These are phyloP conservation scores for Auriscalpium microsporum DNA, from an alignment of 768 basidiomycete species.

Conservation along the genomic window DNA sequence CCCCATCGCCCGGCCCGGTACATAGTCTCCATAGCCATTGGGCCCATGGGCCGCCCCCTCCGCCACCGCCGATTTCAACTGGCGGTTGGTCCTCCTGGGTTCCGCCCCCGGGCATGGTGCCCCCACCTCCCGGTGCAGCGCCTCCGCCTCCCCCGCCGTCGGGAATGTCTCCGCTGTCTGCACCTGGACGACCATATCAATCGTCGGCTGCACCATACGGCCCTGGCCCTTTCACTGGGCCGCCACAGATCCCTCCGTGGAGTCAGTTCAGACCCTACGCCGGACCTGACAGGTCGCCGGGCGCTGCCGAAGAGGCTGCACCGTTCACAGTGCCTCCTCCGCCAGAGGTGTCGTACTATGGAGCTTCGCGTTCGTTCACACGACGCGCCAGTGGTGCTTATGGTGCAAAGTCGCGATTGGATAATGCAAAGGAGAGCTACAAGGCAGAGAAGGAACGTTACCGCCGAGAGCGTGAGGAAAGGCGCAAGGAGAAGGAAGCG, in stretches of 20 bases:
- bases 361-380: slow-evolving; percentile 2
- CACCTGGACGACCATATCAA: neutral
- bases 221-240: neutral
- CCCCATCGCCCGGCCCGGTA: no score
- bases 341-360: slow-evolving; percentile 14
- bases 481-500: slow-evolving; percentile 9
- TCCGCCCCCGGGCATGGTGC: neutral
- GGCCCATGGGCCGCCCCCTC: no score
- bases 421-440: slow-evolving; percentile 59
- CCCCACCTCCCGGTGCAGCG: neutral
- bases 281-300: neutral
- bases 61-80: neutral
- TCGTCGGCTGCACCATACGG: neutral
- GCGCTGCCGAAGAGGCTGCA: neutral
- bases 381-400: neutral
- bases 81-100: neutral
- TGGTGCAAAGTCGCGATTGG: slow-evolving; percentile 30
- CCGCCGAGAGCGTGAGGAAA: slow-evolving; percentile 46
- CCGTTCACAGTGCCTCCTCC: neutral
- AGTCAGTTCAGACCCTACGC: slow-evolving; percentile 12
- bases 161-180: neutral
- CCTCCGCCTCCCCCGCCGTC: neutral
- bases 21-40: no score
- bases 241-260: slow-evolving; percentile 2
- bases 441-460: slow-evolving; percentile 65